A percentile compares a stretch with the other conserved stretches of the same genome.
Evolutionary conservation across 805 yeast species (phyloP).

Genomic region (Monosporozyma siamensis): DNA sequence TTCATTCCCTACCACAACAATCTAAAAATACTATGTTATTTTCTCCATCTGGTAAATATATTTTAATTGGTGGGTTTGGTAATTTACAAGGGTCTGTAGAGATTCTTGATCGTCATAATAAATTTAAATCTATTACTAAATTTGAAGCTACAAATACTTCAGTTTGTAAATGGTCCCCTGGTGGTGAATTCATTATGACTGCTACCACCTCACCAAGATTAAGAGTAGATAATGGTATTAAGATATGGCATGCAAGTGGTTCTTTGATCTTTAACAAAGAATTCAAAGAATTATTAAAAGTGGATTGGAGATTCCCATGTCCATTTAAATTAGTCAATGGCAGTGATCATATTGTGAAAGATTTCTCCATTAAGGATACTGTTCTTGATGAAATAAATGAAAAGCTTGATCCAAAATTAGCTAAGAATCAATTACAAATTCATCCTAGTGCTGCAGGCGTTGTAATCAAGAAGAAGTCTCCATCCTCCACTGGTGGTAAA

Average conservation of each 20-base stretch:
- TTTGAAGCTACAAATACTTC: slow-evolving; percentile 91
- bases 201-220: slow-evolving; percentile 96
- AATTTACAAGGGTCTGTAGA: slow-evolving; percentile 95
- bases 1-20: slow-evolving; percentile 74
- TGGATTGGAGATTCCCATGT: slow-evolving; percentile 67
- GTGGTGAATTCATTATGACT: slow-evolving; percentile 84
- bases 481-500: slow-evolving; percentile 17
- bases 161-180: slow-evolving; percentile 97
- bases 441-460: slow-evolving; percentile 63
- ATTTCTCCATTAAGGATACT: slow-evolving; percentile 10
- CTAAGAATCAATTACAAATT: slow-evolving; percentile 47
- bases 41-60: slow-evolving; percentile 88
- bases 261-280: slow-evolving; percentile 69
- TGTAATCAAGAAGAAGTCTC: slow-evolving; percentile 29
- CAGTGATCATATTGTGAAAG: slow-evolving; percentile 26
- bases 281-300: slow-evolving; percentile 69
- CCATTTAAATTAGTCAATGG: slow-evolving; percentile 21
- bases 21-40: slow-evolving; percentile 84
- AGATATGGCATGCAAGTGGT: slow-evolving; percentile 89
- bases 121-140: slow-evolving; percentile 67
- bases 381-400: slow-evolving; percentile 4
- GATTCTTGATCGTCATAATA: slow-evolving; percentile 82
- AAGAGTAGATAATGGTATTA: slow-evolving; percentile 91
- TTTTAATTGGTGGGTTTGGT: slow-evolving; percentile 95
- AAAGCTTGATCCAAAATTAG: slow-evolving; percentile 41